Conservation (phyloP, 257 asterid species). For the Plantago elongata region DNA sequence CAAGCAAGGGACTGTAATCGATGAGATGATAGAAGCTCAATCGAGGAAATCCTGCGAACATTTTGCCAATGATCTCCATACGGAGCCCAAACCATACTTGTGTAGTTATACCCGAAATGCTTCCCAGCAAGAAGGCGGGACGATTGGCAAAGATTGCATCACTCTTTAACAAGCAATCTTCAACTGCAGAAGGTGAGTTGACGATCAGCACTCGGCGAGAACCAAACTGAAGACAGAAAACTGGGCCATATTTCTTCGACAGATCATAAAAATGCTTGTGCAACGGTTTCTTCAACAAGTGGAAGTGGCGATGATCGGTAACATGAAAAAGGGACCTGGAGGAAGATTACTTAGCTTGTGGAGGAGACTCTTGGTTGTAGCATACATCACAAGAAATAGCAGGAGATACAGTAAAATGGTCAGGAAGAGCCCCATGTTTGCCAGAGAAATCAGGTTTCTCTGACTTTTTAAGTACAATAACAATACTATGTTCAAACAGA, state of each 20-base stretch:
- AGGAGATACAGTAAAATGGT: background rate
- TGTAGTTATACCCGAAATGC: constrained; percentile 5
- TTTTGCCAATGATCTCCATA: constrained; percentile 3
- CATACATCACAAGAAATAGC: background rate
- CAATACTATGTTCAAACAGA: too few relatives aligned
- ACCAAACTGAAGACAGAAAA: constrained; percentile 18
- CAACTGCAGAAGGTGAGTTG: constrained; percentile 3
- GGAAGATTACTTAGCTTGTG: background rate
- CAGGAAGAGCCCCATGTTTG: background rate
- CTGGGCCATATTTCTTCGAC: background rate
- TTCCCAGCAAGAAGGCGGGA: constrained; percentile 6
- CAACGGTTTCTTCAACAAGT: constrained; percentile 1
- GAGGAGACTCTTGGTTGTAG: background rate
- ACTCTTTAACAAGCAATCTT: constrained; percentile 1
- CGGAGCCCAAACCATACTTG: background rate
- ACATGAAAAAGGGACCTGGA: constrained; percentile 1
- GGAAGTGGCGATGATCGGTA: constrained; percentile 3
- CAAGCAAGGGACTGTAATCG: background rate
- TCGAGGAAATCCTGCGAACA: constrained; percentile 1
- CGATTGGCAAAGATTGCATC: constrained; percentile 1
- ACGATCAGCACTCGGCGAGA: constrained; percentile 20
- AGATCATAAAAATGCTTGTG: background rate
- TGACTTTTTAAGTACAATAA: too few relatives aligned
- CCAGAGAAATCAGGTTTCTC: background rate
- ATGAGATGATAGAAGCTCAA: background rate